Evolutionary conservation across 805 yeast genomes (phyloP), one percentile per base, ranked within the genome.

Genomic region (Schwanniomyces vanrijiae): DNA sequence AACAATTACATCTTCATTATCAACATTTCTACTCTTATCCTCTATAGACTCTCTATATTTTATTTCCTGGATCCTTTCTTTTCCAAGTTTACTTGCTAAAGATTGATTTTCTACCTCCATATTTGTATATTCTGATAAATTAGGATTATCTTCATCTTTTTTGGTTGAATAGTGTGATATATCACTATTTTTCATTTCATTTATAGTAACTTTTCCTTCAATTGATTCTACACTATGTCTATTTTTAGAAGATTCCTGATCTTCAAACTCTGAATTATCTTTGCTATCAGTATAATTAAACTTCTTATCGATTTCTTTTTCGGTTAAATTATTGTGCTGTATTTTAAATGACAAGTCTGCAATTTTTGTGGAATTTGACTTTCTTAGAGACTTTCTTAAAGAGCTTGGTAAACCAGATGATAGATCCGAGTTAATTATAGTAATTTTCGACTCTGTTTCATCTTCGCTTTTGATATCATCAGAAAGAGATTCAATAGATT

Each of bases 401-500:
- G 35, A 31, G 16, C 20, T 31, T 4, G 35, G 35, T 16, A 31
- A 31, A 16, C 35, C 20, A 14, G 8, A 7, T 31, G 35, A 3
- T 14, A 16, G 16, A 13, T 31, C 19, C 2, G 20, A 16, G 11
- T 31, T 31, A 6, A 31, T 9, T 7, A 14, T 14, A 3, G 9
- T 14, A 8, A 31, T 14, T 14, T 31, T 14, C 3, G 20, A 14
- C 16, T 33, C 37, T n/a, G n/a, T n/a, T 7, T 33, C 37, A 14
- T 33, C 37, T 14, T 21, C 16, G 20, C 14, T 13, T 9, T 19
- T 37, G 11, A 5, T 25, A 20, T 37, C 39, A 10, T 7, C 20
- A 19, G 35, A 8, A 21, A 37, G 19, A 2, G 16, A 14, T 28
- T 43, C 46, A n/a, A 43, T 16, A 9, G 44, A 46, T 26, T 41